Base-by-base conservation (phyloP, 2,329 filamentous ascomycete genomes). In the Xylariaceae sp. region DNA sequence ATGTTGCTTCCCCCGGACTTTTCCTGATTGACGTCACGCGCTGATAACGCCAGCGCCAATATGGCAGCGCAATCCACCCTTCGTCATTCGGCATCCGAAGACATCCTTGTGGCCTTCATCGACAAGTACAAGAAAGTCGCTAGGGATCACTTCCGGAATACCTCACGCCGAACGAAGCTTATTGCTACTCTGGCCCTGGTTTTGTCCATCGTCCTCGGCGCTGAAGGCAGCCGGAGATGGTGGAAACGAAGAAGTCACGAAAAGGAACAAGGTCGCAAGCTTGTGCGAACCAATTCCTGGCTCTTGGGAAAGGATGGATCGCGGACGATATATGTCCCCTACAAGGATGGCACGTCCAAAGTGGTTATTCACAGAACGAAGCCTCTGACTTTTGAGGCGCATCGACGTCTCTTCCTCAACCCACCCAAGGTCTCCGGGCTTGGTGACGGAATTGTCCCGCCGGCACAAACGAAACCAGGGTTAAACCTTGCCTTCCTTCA, bases 401-500 rank as follows among this genome's bases (percentile, higher is more conserved):
- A 99, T 73, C 83, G 94, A 32, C 81, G 95, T 30, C 79, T 99
- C 32, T 99, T 99, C 70, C 77, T 99, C 47, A 94, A 95, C 65
- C 91, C 92, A 1, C 91, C 91, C 3, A 80, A 90, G 57, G 88
- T 91, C 19, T 88, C 90, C 9, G 87, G 90, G 1, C 79, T 94
- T 47, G 79, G 80, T 40, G 85, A 91, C 69, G 84, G 85, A 11
- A 79, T 80, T 43, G 89, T 95, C 4, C 94, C 94, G 12, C 89
- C 91, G 2, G 82, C 89, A 7, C 89, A 95, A 69, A 92, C 91
- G 2, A 97, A 96, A 70, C 91, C 94, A 0, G 94, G 94, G 0
- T 75, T 99, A 40, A 99, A 99, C 68, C 79, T 99, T 55, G 94
- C 94, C 8, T 99, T 99, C 66, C 72, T 99, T 51, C 94, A 99